Base-by-base conservation (phyloP, 345 rosid genomes). In the Nephelium lappaceum region DNA sequence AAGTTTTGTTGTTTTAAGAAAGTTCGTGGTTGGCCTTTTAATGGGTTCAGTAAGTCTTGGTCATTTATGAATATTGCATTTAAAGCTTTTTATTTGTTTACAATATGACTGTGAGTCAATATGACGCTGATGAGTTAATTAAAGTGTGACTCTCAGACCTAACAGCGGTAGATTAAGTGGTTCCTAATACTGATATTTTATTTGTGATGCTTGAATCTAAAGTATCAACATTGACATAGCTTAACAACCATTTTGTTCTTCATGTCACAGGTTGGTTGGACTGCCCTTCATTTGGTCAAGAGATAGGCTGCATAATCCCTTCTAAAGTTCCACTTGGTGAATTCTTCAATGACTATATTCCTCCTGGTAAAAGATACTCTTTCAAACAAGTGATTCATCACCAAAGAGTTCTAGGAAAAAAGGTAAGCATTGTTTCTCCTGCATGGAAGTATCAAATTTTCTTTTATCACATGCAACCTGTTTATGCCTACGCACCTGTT, bases 311-410 rank as follows among this genome's bases (percentile, higher is more conserved):
- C 78, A 78, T 96, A 9, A 81, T 96, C 82, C 99, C 99, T 79
- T 96, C 99, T 5, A 96, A 96, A 87, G 97, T 92, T 82, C 99
- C 99, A 16, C 92, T 96, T 60, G 88, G 93, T 72, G 99, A 96
- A 88, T 70, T 84, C 80, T 96, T 83, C 88, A 89, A 91, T 80
- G 95, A 80, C 53, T 80, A 73, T 78, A 84, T 96, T 69, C 97
- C 91, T 84, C 97, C 97, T 63, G 97, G 98, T 69, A 88, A 82
- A 89, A 88, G 99, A 91, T 96, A 96, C 89, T 96, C 99, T 36
- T 96, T 94, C 84, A 93, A 94, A 77, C 99, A 94, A 87, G 98
- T 94, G 78, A 69, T 87, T 68, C 94, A 90, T 83, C 90, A 82
- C 75, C 97, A 87, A 78, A 86, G 92, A 89, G 97, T 91, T 77